Base-by-base conservation (phyloP, 208 protist genomes). In the Leishmania tropica region DNA sequence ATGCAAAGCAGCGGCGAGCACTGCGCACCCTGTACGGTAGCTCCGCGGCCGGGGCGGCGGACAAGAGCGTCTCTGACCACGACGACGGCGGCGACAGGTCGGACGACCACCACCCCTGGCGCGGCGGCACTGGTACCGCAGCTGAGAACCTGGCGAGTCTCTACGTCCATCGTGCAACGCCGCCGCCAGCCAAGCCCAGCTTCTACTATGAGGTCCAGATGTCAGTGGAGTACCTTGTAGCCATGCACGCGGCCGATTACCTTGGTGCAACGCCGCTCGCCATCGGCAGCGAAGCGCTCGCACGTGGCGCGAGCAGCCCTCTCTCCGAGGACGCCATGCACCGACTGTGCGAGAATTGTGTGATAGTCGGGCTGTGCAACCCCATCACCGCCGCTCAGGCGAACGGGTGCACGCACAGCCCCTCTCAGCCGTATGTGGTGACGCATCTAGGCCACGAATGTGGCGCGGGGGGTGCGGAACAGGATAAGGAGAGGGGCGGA, bases 151-250 rank as follows among this genome's bases (percentile, higher is more conserved):
- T 8, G 15, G 19, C n/a, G 1, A 53, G 6, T 76, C 21, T 51
- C 35, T 31, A 4, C 13, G 51, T 35, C 31, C 11, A 40, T 5
- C 54, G 21, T 68, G 53, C 28, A 60, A 42, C 77, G 8, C 48
- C 37, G 37, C 47, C 74, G 65, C 31, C 47, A 21, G 24, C 75
- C 56, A 31, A 5, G 42, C 75, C 67, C 21, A 76, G 67, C 71
- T 88, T 92, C 58, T 97, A 97, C 84, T 97, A 91, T 79, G 94
- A 97, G 75, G 85, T 82, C 6, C 89, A 95, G 70, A 80, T 97
- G 31, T 93, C 94, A 13, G 56, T 95, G 5, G 85, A 84, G 19
- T 95, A 91, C 75, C 81, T 97, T 15, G 45, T 89, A 40, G 75
- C 84, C 10, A 35, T 90, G 19, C 84, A 90, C 73, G 83, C 83